Evolutionary conservation across 139 green algal species (phyloP), one percentile per base, ranked within the genome.

Genomic region (Closterium sp.): DNA sequence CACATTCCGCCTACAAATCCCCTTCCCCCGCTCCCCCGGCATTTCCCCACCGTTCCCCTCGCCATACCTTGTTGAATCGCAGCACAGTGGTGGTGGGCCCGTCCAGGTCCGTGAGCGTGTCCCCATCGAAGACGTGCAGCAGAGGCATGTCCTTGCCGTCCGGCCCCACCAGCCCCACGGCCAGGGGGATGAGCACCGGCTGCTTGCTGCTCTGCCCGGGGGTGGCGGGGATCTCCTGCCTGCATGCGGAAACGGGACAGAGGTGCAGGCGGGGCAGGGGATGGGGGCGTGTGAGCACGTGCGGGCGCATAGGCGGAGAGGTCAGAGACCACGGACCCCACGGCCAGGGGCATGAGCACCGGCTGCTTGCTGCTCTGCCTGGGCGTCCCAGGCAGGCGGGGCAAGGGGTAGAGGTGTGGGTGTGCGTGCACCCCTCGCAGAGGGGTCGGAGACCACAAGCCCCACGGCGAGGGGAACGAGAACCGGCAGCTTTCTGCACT

Each of bases 311-410:
- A n/a, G n/a, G n/a, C n/a, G n/a, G n/a, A n/a, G n/a, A n/a, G n/a
- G n/a, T n/a, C n/a, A n/a, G n/a, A n/a, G n/a, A n/a, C 96, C 86
- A 99, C 94, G 83, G 99, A 96, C 55, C 55, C 97, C 83, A 98
- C 93, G 10, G 93, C 90, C 25, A 98, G 85, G 33, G 97, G 97
- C 33, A 98, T 97, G 35, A 98, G 95, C 91, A 98, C 92, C 1
- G 96, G 94, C 85, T 91, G 76, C 96, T 99, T 99, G 55, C 1
- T 32, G 28, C 94, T 64, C 95, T 99, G 97, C 28, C 96, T 96
- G 7, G 96, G 94, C 23, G 95, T 97, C 55, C 96, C 85, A 3
- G 96, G 95, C 84, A 88, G 19, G 84, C 32, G 84, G 33, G 21
- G 84, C 12, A 19, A 36, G 84, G 84, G 84, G 12, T n/a, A n/a